A percentile compares a stretch with the other conserved stretches of the same genome.
Conservation (phyloP, 2,329 filamentous ascomycete species). For the Fusarium anguioides region DNA sequence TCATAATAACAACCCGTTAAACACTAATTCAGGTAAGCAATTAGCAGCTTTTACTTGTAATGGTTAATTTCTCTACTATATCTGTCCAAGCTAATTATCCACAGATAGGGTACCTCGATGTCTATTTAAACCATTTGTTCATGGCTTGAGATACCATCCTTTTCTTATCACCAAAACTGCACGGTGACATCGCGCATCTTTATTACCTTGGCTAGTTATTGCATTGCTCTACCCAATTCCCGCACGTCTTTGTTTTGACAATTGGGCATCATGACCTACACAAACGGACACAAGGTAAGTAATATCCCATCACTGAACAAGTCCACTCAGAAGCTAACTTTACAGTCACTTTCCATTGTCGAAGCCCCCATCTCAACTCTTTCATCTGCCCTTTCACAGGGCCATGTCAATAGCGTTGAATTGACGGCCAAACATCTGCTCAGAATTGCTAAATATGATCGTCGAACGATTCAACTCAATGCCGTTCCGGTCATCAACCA, state of each 20-base stretch:
- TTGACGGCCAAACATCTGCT: background rate
- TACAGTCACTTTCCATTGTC: background rate
- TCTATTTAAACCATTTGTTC: too few species aligned
- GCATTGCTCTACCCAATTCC: too few species aligned
- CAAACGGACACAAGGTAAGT: background rate
- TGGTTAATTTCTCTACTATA: background rate
- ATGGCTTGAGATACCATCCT: too few species aligned
- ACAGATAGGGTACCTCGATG: too few species aligned
- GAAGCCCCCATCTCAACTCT: background rate
- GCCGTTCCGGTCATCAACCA: background rate
- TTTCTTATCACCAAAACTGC: too few species aligned
- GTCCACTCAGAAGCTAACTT: background rate
- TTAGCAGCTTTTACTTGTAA: background rate
- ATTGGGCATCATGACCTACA: background rate
- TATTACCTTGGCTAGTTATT: too few species aligned
- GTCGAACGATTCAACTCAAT: background rate
- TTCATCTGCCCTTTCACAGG: background rate
- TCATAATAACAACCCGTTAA: background rate
- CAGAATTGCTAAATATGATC: conserved; percentile 9
- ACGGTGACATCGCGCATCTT: too few species aligned
- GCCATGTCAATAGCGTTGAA: background rate
- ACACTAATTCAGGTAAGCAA: too few species aligned
- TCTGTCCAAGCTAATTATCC: too few species aligned
- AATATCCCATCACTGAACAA: fast-evolving
- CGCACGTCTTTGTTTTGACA: background rate